Conservation (phyloP, 2,329 filamentous ascomycete genomes). For the Epichloe glyceriae region DNA sequence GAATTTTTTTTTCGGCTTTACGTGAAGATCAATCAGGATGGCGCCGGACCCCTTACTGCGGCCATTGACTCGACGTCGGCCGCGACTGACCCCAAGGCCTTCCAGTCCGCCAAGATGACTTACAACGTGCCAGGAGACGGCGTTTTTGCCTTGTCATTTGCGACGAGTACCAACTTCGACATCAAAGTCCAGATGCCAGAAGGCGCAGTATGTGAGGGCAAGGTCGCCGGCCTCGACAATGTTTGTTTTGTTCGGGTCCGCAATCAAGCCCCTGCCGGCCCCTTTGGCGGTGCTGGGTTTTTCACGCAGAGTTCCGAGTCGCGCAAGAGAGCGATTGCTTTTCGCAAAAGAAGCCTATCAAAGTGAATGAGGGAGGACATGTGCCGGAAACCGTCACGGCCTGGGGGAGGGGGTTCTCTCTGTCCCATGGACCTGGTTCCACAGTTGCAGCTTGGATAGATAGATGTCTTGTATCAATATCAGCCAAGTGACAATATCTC, state of each 20-base stretch:
- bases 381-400: no score
- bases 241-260: slow-evolving; percentile 4
- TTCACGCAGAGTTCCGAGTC: slow-evolving; percentile 1
- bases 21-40: slow-evolving; percentile 1
- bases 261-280: slow-evolving; percentile 2
- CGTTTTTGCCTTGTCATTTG: slow-evolving; percentile 1
- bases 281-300: slow-evolving; percentile 5
- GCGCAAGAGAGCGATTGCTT: slow-evolving; percentile 1
- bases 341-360: slow-evolving; percentile 1
- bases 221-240: slow-evolving; percentile 5
- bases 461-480: no score
- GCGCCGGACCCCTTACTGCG: slow-evolving; percentile 1
- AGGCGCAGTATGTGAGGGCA: neutral
- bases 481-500: no score
- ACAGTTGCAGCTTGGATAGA: no score
- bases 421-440: no score
- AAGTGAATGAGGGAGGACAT: no score
- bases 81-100: neutral
- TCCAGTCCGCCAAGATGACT: neutral
- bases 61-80: slow-evolving; percentile 1
- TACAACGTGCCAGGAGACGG: slow-evolving; percentile 1
- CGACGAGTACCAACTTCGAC: slow-evolving; percentile 1
- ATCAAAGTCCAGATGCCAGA: neutral
- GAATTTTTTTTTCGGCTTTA: neutral
- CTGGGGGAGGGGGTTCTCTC: no score